Base-by-base conservation (phyloP, 2,329 filamentous ascomycete species). In the Colletotrichum filicis region DNA sequence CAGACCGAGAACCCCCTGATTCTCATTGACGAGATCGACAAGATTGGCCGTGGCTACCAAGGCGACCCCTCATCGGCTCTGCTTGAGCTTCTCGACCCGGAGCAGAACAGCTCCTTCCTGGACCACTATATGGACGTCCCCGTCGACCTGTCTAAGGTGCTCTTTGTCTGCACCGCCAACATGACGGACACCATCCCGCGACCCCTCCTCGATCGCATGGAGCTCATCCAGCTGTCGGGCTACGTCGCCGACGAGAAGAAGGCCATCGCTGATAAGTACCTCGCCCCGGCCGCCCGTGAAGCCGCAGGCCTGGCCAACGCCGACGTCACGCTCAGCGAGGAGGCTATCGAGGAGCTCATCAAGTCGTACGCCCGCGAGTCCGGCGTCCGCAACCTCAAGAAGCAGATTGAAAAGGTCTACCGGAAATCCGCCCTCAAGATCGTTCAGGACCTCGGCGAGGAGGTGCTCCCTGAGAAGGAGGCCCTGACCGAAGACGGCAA, bases 61-160 rank as follows among this genome's bases (percentile, higher is more conserved):
- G 97, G 97, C 30, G 97, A 99, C 79, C 97, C 97, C 16, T 95
- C 97, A 1, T 98, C 96, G 24, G 97, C 97, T 35, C 88, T 99
- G 66, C 90, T 99, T 4, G 97, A 99, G 81, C 85, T 99, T 63
- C 91, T 99, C 22, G 97, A 99, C 77, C 97, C 97, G 0, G 97
- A 99, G 83, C 97, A 99, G 82, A 99, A 99, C 85, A 95, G 88
- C 80, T 98, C 95, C 28, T 99, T 99, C 89, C 84, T 99, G 75
- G 97, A 99, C 78, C 97, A 99, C 83, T 99, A 99, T 85, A 95
- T 99, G 90, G 97, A 99, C 82, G 95, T 99, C 0, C 97, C 97
- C 0, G 96, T 99, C 6, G 97, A 99, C 80, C 87, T 99, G 63
- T 98, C 95, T 63, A 98, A 98, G 85, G 97, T 99, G 2, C 89